Evolutionary conservation across 1,284 basidiomycete species (phyloP).

Genomic region (Omphalotus olearius): DNA sequence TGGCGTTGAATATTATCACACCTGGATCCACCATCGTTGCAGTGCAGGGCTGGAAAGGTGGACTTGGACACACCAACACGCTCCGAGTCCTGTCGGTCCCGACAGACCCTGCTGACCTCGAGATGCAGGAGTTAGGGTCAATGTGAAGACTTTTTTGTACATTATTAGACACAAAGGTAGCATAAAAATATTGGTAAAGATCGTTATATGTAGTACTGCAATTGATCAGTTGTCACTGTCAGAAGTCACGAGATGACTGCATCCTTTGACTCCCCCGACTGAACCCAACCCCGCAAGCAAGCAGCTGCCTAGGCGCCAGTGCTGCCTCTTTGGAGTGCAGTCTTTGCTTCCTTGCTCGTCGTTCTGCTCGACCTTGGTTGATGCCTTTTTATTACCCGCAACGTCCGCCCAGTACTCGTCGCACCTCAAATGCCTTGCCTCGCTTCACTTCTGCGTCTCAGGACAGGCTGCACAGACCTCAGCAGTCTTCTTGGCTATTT

Average conservation of each 20-base stretch:
- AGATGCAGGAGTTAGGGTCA: slow-evolving; percentile 63
- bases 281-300: neutral
- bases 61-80: slow-evolving; percentile 90
- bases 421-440: slow-evolving; percentile 48
- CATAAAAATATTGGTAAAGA: no score
- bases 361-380: slow-evolving; percentile 5
- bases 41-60: slow-evolving; percentile 98
- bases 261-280: neutral
- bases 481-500: slow-evolving; percentile 53
- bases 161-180: neutral
- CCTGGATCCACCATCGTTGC: slow-evolving; percentile 91
- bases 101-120: slow-evolving; percentile 81
- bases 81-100: slow-evolving; percentile 79
- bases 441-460: slow-evolving; percentile 57
- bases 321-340: neutral
- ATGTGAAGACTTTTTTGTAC: slow-evolving; percentile 14
- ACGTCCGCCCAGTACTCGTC: slow-evolving; percentile 12
- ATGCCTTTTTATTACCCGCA: neutral
- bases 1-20: slow-evolving; percentile 85
- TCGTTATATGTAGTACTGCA: no score
- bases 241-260: no score
- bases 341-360: neutral
- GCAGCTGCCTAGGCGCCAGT: neutral
- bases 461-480: slow-evolving; percentile 57
- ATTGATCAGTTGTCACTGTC: no score